Base-by-base conservation (phyloP, 2,329 filamentous ascomycete genomes). In the Xylariales sp. region DNA sequence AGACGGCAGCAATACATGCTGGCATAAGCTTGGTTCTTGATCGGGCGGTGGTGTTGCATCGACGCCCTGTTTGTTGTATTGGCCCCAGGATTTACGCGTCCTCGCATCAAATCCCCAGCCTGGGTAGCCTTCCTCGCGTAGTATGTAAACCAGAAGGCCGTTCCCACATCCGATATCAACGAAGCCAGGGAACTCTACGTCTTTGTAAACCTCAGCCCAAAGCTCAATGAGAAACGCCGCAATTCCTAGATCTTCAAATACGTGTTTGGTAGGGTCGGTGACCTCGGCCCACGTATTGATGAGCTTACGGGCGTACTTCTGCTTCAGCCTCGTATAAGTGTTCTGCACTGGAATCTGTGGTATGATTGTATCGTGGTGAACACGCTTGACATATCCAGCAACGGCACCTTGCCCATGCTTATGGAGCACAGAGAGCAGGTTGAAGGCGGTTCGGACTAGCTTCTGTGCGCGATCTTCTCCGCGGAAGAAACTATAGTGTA, bases 161-260 rank as follows among this genome's bases (percentile, higher is more conserved):
- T 97, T 98, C 2, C 93, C 93, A 56, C 93, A 97, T 5, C 91
- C 93, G 31, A 98, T 88, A 54, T 98, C 93, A 15, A 96, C 86
- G 53, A 97, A 98, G 1, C 91, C 90, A 0, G 88, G 87, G 51
- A 95, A 96, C 0, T 48, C 43, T 1, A 33, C 41, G 29, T 55
- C 56, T 25, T 51, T 55, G 57, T 97, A 97, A 81, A 95, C 91
- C 41, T 84, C 79, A 11, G 68, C 65, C 93, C 93, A 98, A 3
- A 97, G 66, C 65, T 96, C 90, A 18, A 97, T 87, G 36, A 97
- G 67, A 52, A 96, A 98, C 0, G 91, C 86, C 0, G 91, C 86
- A 45, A 98, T 96, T 4, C 81, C 77, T 15, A 98, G 66, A 56
- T 97, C 91, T 57, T 98, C 93, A 60, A 96, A 97, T 3, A 97